Conservation (phyloP, 2,329 filamentous ascomycete genomes). For the Fusarium odoratissimum region DNA sequence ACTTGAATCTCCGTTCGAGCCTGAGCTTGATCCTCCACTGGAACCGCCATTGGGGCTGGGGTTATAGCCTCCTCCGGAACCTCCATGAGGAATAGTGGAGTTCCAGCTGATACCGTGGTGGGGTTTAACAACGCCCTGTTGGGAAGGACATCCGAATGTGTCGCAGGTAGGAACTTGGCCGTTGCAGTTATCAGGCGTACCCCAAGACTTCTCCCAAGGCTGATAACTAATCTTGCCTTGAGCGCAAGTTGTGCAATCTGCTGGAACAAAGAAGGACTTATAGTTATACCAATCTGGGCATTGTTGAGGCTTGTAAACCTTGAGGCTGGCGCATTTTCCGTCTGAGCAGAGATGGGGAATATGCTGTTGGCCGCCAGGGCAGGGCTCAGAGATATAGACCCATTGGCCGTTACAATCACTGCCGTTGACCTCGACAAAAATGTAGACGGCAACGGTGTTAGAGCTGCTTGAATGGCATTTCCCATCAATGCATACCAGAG, state of each 20-base stretch:
- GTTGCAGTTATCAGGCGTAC: conserved; percentile 8
- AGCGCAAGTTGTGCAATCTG: conserved; percentile 15
- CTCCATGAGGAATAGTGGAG: too few species aligned
- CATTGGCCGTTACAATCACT: conserved; percentile 24
- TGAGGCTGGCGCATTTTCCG: conserved; percentile 20
- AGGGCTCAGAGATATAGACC: conserved; percentile 32
- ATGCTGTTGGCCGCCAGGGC: conserved; percentile 31
- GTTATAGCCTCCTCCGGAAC: too few species aligned
- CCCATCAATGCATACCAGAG: conserved; percentile 28
- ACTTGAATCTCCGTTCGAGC: too few species aligned
- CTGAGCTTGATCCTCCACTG: too few species aligned
- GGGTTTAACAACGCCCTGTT: too few species aligned
- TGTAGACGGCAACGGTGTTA: conserved; percentile 7
- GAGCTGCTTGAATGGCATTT: conserved; percentile 14
- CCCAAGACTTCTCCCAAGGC: conserved; percentile 29
- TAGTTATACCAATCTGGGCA: conserved; percentile 17
- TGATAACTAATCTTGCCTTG: conserved; percentile 28
- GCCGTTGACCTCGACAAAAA: conserved; percentile 35
- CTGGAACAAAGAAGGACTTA: conserved; percentile 23
- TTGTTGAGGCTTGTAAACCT: conserved; percentile 38
- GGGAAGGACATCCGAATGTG: too few species aligned
- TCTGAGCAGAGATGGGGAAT: conserved; percentile 27
- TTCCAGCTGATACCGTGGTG: too few species aligned
- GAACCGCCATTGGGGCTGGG: too few species aligned
- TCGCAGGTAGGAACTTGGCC: neutral